Percentiles rank a stretch among this genome's conserved stretches.
phyloP scores from a whole-genome alignment of 495 filamentous ascomycete species.

The Podospora sp. region DNA sequence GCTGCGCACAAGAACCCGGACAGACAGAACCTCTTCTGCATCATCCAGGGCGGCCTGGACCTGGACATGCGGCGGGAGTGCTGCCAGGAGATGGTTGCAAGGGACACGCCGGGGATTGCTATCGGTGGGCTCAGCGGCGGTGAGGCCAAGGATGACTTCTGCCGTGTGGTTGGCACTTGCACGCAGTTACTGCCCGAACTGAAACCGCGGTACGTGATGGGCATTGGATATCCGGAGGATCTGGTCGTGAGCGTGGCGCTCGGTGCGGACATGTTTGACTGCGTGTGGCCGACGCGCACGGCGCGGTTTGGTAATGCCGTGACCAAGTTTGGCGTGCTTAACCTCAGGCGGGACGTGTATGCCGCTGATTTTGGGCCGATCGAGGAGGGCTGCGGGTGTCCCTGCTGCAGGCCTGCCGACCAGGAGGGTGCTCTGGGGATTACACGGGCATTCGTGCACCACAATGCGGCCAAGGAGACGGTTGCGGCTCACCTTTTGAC shows the following conservation, averaged over 20 bases:
- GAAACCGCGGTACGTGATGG: constrained; percentile 98
- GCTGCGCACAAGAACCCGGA: constrained; percentile 80
- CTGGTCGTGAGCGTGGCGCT: constrained; percentile 87
- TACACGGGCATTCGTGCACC: constrained; percentile 86
- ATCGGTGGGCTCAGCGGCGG: constrained; percentile 94
- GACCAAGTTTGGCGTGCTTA: constrained; percentile 76
- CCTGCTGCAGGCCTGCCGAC: constrained; percentile 66
- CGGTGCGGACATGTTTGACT: constrained; percentile 99
- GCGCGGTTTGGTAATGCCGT: constrained; percentile 95
- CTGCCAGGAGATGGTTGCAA: constrained; percentile 83
- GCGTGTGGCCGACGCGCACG: constrained; percentile 96
- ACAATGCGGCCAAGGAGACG: constrained; percentile 91
- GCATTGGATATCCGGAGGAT: constrained; percentile 95
- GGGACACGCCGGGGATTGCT: constrained; percentile 93
- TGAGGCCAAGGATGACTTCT: constrained; percentile 61
- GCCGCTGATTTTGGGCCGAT: constrained; percentile 80
- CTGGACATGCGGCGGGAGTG: constrained; percentile 85
- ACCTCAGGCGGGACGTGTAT: constrained; percentile 76
- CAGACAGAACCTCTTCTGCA: constrained; percentile 96
- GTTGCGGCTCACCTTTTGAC: constrained; percentile 92
- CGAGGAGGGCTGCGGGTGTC: constrained; percentile 77
- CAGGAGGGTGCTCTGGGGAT: constrained; percentile 76
- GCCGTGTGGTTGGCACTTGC: constrained; percentile 75
- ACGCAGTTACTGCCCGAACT: constrained; percentile 81
- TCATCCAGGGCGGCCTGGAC: constrained; percentile 95